Conservation (phyloP, 2,329 filamentous ascomycete species). For the Pseudopithomyces maydicus region DNA sequence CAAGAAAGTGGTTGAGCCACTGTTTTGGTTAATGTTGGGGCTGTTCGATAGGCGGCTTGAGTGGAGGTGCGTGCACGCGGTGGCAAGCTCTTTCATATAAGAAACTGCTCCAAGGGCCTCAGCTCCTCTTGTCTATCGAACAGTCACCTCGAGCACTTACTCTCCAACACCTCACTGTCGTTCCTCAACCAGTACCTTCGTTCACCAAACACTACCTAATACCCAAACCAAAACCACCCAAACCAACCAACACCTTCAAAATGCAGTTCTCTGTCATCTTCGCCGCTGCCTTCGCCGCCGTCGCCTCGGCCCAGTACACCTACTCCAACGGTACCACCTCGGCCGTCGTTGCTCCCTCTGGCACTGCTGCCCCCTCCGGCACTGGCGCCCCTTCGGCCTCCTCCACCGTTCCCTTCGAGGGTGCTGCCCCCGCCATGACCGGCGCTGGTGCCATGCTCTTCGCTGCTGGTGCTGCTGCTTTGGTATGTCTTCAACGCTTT, state of each 20-base stretch:
- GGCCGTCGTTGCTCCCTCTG: slow-evolving; percentile 24
- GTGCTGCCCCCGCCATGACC: slow-evolving; percentile 26
- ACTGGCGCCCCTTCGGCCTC: slow-evolving; percentile 7
- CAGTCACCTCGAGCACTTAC: background rate
- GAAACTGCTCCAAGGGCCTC: background rate
- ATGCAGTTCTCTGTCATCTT: slow-evolving; percentile 40
- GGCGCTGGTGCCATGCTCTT: slow-evolving; percentile 34
- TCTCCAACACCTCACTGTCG: background rate
- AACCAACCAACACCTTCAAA: slow-evolving; percentile 16
- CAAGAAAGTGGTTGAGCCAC: slow-evolving; percentile 5
- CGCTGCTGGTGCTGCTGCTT: slow-evolving; percentile 37
- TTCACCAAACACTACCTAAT: slow-evolving; percentile 3
- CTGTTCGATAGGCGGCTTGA: background rate
- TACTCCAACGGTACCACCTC: slow-evolving; percentile 30
- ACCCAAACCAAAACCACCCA: slow-evolving; percentile 8
- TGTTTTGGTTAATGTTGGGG: slow-evolving; percentile 8
- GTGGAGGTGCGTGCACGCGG: background rate
- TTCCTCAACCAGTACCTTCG: slow-evolving; percentile 4
- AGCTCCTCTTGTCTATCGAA: slow-evolving; percentile 1
- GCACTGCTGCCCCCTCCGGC: slow-evolving; percentile 24
- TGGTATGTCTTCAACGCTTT: slow-evolving; percentile 21
- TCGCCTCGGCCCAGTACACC: slow-evolving; percentile 29
- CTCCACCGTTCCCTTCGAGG: slow-evolving; percentile 29
- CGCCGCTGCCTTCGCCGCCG: slow-evolving; percentile 32
- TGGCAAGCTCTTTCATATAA: slow-evolving; percentile 8